These are phyloP conservation scores for Blastocystis sp. DNA, from an alignment of 352 stramenopile genomes.

Conservation along the genomic window DNA sequence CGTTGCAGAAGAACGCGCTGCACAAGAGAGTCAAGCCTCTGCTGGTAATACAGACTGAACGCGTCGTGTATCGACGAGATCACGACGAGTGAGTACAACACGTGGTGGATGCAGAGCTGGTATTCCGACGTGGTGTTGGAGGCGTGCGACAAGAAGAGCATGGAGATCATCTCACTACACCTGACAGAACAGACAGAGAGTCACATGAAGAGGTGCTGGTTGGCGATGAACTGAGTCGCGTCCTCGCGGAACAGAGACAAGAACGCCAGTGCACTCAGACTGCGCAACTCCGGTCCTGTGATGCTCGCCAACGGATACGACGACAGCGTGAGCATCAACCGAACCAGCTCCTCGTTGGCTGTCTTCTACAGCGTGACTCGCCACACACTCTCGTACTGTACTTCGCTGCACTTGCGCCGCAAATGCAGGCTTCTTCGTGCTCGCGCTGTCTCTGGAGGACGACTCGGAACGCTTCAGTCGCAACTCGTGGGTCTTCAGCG, in stretches of 20 bases:
- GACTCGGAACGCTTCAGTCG: neutral
- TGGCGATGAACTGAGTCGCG: neutral
- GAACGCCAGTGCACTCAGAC: constrained; percentile 24
- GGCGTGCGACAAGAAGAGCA: neutral
- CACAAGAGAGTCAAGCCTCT: neutral
- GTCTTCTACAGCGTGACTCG: too few species aligned
- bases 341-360: neutral
- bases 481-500: neutral
- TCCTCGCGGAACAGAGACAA: neutral
- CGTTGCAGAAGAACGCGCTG: constrained; percentile 27
- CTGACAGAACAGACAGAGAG: neutral
- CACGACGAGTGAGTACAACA: neutral
- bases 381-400: too few species aligned
- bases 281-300: neutral
- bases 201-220: constrained; percentile 25
- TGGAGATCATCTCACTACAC: constrained; percentile 15
- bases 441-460: neutral
- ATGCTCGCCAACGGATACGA: neutral
- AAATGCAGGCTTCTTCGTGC: neutral
- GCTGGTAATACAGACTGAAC: constrained; percentile 27
- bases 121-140: neutral
- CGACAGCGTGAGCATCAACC: constrained; percentile 4
- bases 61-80: neutral
- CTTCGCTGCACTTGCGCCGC: too few species aligned
- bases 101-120: constrained; percentile 3